These are phyloP conservation scores for Puya raimondii DNA, from an alignment of 176 grass and related monocot species.

Conservation along the genomic window DNA sequence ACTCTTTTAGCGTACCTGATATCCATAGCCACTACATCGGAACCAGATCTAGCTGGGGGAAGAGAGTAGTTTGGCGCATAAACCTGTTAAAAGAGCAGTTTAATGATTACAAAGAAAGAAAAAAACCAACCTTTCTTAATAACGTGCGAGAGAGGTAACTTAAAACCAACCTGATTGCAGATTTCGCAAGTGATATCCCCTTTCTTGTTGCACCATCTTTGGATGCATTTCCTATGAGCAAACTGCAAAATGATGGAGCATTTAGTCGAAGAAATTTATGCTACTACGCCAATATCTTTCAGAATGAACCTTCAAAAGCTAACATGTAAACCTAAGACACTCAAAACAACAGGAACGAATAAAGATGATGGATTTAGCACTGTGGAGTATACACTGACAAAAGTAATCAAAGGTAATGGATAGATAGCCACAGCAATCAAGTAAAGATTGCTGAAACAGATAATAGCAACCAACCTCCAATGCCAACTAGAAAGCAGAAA, in stretches of 20 bases:
- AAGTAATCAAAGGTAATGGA: no score
- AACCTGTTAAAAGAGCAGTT: constrained; percentile 38
- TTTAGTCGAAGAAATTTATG: background rate
- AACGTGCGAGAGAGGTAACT: background rate
- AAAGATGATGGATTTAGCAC: no score
- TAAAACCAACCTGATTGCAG: constrained; percentile 76
- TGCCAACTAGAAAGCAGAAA: no score
- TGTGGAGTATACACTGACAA: no score
- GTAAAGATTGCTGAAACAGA: no score
- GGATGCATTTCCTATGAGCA: constrained; percentile 94
- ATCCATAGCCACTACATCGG: constrained; percentile 69
- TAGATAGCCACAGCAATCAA: no score
- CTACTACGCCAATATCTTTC: background rate
- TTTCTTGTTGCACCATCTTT: constrained; percentile 99
- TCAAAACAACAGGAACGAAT: no score
- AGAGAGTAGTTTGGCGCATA: constrained; percentile 75
- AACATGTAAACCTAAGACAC: background rate
- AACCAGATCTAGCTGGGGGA: constrained; percentile 47
- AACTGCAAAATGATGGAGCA: constrained; percentile 42
- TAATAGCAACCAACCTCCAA: no score
- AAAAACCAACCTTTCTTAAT: background rate
- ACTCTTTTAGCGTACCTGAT: constrained; percentile 44
- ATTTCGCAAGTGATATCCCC: constrained; percentile 97
- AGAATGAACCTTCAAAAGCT: background rate
- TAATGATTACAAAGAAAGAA: background rate